Conservation (phyloP, 176 grass and related monocot genomes). For the Guadua angustifolia region DNA sequence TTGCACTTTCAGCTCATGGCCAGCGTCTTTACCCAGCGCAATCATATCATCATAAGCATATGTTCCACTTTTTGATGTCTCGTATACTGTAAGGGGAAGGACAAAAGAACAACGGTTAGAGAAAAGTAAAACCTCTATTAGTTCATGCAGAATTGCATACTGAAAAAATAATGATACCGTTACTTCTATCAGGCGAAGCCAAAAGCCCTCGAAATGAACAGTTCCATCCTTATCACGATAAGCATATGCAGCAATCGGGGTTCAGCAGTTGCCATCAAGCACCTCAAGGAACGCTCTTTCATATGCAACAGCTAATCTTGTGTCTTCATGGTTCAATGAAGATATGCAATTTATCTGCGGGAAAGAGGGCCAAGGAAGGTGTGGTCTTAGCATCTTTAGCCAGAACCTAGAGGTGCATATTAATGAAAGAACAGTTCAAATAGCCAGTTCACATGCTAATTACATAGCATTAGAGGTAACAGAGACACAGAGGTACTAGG, state of each 20-base stretch:
- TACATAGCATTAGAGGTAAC: no score
- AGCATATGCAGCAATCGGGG: constrained; percentile 89
- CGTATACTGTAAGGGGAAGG: constrained; percentile 52
- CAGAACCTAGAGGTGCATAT: constrained; percentile 1
- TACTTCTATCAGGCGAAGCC: constrained; percentile 77
- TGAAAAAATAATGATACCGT: constrained; percentile 48
- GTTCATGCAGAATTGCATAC: no score
- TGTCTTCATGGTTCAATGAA: constrained; percentile 85
- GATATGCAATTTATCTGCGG: constrained; percentile 73
- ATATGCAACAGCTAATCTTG: constrained; percentile 79
- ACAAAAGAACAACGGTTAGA: not conserved
- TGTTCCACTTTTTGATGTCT: constrained; percentile 70
- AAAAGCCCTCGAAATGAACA: constrained; percentile 86
- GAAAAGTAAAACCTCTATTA: no score
- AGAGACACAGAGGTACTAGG: no score
- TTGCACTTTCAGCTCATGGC: not conserved
- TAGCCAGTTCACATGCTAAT: not conserved
- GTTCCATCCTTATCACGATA: constrained; percentile 62
- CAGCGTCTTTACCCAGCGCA: not conserved
- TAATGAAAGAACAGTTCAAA: constrained; percentile 4
- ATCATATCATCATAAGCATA: constrained; percentile 75
- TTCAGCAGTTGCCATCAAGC: constrained; percentile 88
- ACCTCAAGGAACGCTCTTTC: constrained; percentile 88
- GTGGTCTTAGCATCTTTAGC: not conserved
- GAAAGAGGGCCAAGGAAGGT: constrained; percentile 1